Conservation (phyloP, 2,329 filamentous ascomycete genomes). For the Fusarium sp. region DNA sequence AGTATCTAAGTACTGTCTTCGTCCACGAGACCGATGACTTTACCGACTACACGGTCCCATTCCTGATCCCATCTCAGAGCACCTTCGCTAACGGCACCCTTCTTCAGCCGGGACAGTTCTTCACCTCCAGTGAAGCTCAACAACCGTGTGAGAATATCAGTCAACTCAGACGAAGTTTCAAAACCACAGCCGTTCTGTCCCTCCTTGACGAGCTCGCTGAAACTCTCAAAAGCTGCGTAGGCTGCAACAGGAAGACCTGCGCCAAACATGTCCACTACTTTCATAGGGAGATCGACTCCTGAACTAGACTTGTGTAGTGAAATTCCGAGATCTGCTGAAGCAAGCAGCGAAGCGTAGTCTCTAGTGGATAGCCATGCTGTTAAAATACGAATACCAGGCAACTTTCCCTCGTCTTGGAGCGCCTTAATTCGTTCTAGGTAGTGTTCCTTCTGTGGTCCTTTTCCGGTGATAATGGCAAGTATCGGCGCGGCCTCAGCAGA, state of each 20-base stretch:
- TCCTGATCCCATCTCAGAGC: constrained; percentile 88
- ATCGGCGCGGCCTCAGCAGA: constrained; percentile 67
- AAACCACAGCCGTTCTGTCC: constrained; percentile 90
- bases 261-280: constrained; percentile 99
- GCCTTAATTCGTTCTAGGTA: constrained; percentile 75
- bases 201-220: constrained; percentile 89
- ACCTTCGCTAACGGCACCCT: constrained; percentile 80
- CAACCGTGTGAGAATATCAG: constrained; percentile 70
- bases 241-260: constrained; percentile 90
- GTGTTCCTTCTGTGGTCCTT: constrained; percentile 83
- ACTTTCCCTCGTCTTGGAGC: constrained; percentile 70
- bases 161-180: constrained; percentile 74
- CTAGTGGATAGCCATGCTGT: constrained; percentile 87
- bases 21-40: constrained; percentile 67
- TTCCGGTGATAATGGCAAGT: constrained; percentile 93
- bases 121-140: constrained; percentile 64
- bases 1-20: constrained; percentile 27
- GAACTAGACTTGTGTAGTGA: constrained; percentile 94
- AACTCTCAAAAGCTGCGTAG: constrained; percentile 87
- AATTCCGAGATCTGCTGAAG: constrained; percentile 87
- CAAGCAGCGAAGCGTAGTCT: constrained; percentile 87
- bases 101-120: constrained; percentile 70
- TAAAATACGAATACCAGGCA: constrained; percentile 76
- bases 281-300: constrained; percentile 97
- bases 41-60: constrained; percentile 86